Percentiles rank a stretch among this genome's conserved stretches.
Evolutionary conservation across 495 filamentous ascomycete genomes (phyloP).

Genomic region (Daldinia loculata): DNA sequence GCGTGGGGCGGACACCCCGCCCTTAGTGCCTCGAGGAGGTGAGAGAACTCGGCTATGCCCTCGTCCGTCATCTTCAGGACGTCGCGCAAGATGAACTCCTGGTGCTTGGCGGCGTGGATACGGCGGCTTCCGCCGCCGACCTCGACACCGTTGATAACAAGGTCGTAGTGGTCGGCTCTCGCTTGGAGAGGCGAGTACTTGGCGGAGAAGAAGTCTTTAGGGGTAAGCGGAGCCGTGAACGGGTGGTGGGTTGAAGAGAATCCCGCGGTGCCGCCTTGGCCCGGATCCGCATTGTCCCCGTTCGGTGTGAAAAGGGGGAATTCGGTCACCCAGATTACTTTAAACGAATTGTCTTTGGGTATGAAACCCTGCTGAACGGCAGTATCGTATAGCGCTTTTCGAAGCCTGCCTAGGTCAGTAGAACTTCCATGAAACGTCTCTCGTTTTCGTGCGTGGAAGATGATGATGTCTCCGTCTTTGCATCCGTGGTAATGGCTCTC

Average conservation of each 20-base stretch:
- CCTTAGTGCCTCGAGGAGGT: constrained; percentile 81
- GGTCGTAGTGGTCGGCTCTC: constrained; percentile 87
- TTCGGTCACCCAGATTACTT: constrained; percentile 83
- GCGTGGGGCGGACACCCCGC: constrained; percentile 98
- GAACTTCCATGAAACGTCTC: constrained; percentile 71
- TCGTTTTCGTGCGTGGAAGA: constrained; percentile 79
- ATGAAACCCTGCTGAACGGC: constrained; percentile 69
- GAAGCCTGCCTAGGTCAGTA: constrained; percentile 80
- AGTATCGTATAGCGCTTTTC: constrained; percentile 72
- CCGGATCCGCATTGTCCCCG: constrained; percentile 64
- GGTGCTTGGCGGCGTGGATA: constrained; percentile 86
- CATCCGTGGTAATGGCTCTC: constrained; percentile 30
- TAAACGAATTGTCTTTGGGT: constrained; percentile 61
- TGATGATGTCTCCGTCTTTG: constrained; percentile 76
- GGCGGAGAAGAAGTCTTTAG: constrained; percentile 78
- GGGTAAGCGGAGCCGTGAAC: constrained; percentile 85
- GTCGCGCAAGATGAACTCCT: constrained; percentile 84
- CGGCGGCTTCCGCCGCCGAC: constrained; percentile 91
- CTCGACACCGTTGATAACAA: constrained; percentile 95
- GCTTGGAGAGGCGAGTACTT: constrained; percentile 74
- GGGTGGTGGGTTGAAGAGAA: constrained; percentile 93
- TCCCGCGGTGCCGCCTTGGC: constrained; percentile 81
- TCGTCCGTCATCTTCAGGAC: constrained; percentile 73
- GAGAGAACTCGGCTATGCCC: constrained; percentile 78
- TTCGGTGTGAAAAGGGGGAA: constrained; percentile 90